Evolutionary conservation across 441 rosid species (phyloP), one percentile per base, ranked within the genome.

Genomic region (Kokia cookei): DNA sequence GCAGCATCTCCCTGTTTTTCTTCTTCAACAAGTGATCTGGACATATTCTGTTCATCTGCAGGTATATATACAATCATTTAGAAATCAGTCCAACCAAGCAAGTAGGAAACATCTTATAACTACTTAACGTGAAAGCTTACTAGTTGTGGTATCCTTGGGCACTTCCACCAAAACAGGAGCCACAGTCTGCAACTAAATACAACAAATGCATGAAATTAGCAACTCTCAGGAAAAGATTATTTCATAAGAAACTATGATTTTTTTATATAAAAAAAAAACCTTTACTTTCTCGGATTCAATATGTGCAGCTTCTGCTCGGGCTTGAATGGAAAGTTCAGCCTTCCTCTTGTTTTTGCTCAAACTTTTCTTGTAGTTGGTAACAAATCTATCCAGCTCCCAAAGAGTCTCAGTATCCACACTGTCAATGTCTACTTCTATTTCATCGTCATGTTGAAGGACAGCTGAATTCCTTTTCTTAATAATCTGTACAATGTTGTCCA

Each of bases 341-440:
- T 91, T 96, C 81, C 98, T 89, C 85, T 93, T 96, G 82, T 87
- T 84, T 89, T 93, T 96, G 87, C 99, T 96, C 81, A 96, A 80
- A 77, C 94, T 90, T 81, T 96, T 93, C 81, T 90, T 93, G 79
- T 91, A 96, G 85, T 96, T 93, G 77, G 96, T 91, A 1, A 91
- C 94, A 87, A 93, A 96, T 82, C 98, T 88, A 81, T 93, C 99
- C 61, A 96, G 89, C 85, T 96, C 99, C 99, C 99, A 96, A 50
- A 96, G 90, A 65, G 99, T 96, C 89, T 96, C 99, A 0, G 92
- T 86, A 81, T 96, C 99, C 83, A 96, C 98, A 84, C 91, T 89
- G 81, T 96, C 99, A 81, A 96, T 96, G 82, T 96, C 99, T 40
- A 96, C 98, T 82, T 96, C 99, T 75, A 96, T 93, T 82, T 96